Base-by-base conservation (phyloP, 768 basidiomycete species). In the Suillus americanus region DNA sequence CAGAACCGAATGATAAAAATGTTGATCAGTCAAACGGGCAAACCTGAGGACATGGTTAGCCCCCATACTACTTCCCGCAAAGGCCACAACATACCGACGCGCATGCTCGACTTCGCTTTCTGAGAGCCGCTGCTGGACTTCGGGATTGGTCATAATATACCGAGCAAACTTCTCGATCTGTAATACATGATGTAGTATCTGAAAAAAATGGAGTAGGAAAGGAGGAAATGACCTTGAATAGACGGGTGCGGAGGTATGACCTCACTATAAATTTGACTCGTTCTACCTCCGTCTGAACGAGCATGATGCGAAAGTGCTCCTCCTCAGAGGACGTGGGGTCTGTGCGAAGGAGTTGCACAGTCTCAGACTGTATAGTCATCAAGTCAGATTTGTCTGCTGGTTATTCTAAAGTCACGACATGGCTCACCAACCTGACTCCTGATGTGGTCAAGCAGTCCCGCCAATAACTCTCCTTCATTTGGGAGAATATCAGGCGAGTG, bases 221-320 rank as follows among this genome's bases (percentile, higher is more conserved):
- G 59, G 37, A 46, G 2, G 61, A 41, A 70, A 79, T 51, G 66
- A 91, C 95, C 85, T 98, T 98, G 81, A 84, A 88, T 60, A 97
- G 75, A 65, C 95, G 82, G 35, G 91, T 93, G 28, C 96, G 85
- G 5, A 97, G 84, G 74, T 97, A 98, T 2, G 94, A 93, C 64
- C 95, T 80, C 30, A 97, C 87, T 62, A 97, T 86, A 72, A 95
- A 98, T 77, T 95, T 96, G 70, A 94, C 92, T 48, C 96, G 87
- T 73, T 98, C 95, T 69, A 97, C 86, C 77, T 98, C 95, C 0
- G 94, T 96, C 77, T 96, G 94, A 0, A 93, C 95, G 61, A 98
- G 89, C 82, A 94, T 90, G 40, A 97, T 92, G 68, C 94, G 83
- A 65, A 95, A 91, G 71, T 98, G 95, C 67, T 98, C 95, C 66